Evolutionary conservation across 176 grass and related monocot genomes (phyloP), one percentile per base, ranked within the genome.

Genomic region (Carex littledalei): DNA sequence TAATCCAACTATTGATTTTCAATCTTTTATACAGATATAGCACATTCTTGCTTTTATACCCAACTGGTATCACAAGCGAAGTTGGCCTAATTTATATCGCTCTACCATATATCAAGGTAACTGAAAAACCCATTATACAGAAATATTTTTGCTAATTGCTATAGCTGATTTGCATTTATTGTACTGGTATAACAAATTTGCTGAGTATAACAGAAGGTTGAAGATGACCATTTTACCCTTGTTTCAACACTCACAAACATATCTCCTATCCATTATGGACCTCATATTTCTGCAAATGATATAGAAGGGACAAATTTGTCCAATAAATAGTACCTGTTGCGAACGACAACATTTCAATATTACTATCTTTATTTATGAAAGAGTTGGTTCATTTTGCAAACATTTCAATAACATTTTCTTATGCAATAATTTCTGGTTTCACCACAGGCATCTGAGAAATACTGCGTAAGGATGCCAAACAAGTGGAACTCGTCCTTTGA

Each of bases 401-500:
- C 74, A 57, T 84, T 20, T 78, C 39, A 22, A 24, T n/a, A 2
- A 68, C 21, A 2, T 49, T 49, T 49, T 49, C 10, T 11, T 11
- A 49, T 49, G 47, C 47, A 9, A 49, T 49, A 49, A 47, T 47
- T 81, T 8, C 13, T 67, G 16, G 14, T 13, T 81, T 67, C 16
- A 49, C 52, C 59, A n/a, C 54, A 75, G 32, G 39, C 70, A 84
- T 88, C 81, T 7, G 92, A 92, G 76, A 94, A 88, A 81, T 94
- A 92, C 24, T 86, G 86, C 37, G 3, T 92, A 26, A 87, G 88
- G 67, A 87, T 94, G 92, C 90, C 92, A 1, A 94, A 94, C 37
- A 92, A 84, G 59, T 92, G 90, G 90, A 94, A 92, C 54, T 92
- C 82, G 14, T 94, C 92, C 0, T 94, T 90, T 0, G 88, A 94